A percentile compares a stretch with the other conserved stretches of the same genome.
Conservation (phyloP, 2,329 filamentous ascomycete species). For the Pochonia chlamydosporia region DNA sequence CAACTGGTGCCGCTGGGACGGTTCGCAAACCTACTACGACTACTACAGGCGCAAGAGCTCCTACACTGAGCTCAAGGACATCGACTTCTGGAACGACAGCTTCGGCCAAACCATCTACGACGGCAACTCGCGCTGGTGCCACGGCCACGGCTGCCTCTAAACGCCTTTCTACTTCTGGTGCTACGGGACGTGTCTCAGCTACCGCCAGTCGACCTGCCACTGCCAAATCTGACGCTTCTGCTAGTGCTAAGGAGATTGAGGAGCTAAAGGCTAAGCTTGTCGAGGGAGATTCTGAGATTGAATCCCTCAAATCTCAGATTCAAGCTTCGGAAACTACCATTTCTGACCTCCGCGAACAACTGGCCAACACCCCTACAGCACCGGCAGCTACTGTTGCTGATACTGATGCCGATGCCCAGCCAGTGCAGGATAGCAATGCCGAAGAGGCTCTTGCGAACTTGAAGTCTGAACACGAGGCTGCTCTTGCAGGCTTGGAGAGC, state of each 20-base stretch:
- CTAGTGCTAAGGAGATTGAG: conserved; percentile 50
- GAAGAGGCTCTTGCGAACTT: conserved; percentile 38
- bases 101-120: conserved; percentile 27
- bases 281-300: conserved; percentile 52
- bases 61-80: conserved; percentile 23
- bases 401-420: conserved; percentile 32
- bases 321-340: conserved; percentile 50
- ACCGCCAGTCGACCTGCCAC: conserved; percentile 25
- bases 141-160: conserved; percentile 44
- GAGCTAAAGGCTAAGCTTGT: conserved; percentile 54
- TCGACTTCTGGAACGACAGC: conserved; percentile 18
- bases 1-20: conserved; percentile 23
- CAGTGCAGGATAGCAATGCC: conserved; percentile 31
- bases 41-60: conserved; percentile 31
- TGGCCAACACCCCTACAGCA: conserved; percentile 33
- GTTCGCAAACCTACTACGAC: conserved; percentile 29
- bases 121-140: conserved; percentile 30
- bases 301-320: conserved; percentile 51
- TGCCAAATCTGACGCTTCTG: conserved; percentile 31
- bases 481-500: conserved; percentile 39
- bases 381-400: conserved; percentile 25
- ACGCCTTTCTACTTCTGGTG: conserved; percentile 46
- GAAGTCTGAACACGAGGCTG: conserved; percentile 44
- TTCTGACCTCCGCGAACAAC: conserved; percentile 45
- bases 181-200: conserved; percentile 14